Percentiles rank a stretch among this genome's conserved stretches.
Evolutionary conservation across 345 rosid genomes (phyloP).

Genomic region (Eucalyptus camaldulensis): DNA sequence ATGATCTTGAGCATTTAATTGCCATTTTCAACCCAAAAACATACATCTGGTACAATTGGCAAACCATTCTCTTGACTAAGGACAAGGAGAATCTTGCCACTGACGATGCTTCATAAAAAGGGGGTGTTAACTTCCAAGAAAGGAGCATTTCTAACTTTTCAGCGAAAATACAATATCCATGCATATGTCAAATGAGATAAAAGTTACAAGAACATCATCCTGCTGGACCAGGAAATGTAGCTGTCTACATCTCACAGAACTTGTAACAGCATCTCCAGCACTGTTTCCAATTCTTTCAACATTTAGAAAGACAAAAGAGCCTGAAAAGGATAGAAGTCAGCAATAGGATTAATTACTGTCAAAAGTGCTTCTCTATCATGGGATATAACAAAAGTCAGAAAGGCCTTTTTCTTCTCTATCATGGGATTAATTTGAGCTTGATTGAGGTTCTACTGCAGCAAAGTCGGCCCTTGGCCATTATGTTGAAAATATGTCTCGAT

Average conservation of each 20-base stretch:
- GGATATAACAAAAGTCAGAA: slow-evolving; percentile 78
- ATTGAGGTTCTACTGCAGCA: slow-evolving; percentile 85
- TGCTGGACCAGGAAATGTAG: neutral
- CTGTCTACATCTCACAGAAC: neutral
- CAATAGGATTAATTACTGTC: slow-evolving; percentile 26
- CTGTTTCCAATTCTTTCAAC: neutral
- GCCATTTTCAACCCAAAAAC: too few species aligned
- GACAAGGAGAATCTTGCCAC: neutral
- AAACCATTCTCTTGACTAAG: neutral
- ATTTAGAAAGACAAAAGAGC: neutral
- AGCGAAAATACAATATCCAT: neutral
- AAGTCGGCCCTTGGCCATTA: slow-evolving; percentile 96
- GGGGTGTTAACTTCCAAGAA: neutral
- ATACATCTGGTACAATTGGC: neutral
- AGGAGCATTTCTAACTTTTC: neutral
- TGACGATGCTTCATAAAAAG: neutral
- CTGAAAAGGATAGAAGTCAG: neutral
- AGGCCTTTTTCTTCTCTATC: slow-evolving; percentile 54
- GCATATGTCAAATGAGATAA: neutral
- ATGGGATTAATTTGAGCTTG: slow-evolving; percentile 68
- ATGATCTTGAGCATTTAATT: neutral
- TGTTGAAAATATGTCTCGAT: too few species aligned
- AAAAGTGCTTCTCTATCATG: slow-evolving; percentile 59
- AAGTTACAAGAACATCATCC: neutral
- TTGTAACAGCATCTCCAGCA: neutral